phyloP scores from a whole-genome alignment of 306 rosid species.

The Crotalaria pallida region DNA sequence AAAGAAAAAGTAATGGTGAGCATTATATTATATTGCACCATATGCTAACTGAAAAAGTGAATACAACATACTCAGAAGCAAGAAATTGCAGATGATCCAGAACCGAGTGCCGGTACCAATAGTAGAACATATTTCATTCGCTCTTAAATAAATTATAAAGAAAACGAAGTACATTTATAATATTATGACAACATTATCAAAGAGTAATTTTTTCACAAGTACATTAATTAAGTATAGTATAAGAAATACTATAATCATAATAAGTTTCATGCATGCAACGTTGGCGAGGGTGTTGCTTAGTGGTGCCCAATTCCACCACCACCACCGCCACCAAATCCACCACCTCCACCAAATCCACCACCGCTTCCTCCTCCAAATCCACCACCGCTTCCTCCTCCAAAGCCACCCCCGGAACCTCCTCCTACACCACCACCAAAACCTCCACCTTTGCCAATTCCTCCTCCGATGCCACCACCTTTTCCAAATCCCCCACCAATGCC shows the following conservation, averaged over 20 bases:
- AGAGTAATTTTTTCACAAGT: not conserved
- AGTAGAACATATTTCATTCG: not conserved
- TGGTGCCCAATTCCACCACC: constrained; percentile 50
- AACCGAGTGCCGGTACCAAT: too few relatives aligned
- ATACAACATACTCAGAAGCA: too few relatives aligned
- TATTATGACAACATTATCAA: not conserved
- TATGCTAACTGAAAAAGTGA: too few relatives aligned
- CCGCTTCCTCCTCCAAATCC: constrained; percentile 24
- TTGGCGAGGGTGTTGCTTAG: constrained; percentile 19
- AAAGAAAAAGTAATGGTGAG: too few relatives aligned
- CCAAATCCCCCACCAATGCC: constrained; percentile 16
- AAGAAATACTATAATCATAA: not conserved
- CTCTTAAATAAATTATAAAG: not conserved
- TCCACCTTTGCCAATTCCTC: constrained; percentile 12
- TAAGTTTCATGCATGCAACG: constrained; percentile 22
- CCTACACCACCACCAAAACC: constrained; percentile 30
- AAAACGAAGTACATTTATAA: constrained; percentile 1
- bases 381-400: constrained; percentile 31
- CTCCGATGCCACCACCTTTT: constrained; percentile 24
- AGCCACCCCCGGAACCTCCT: constrained; percentile 25
- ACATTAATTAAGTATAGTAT: not conserved
- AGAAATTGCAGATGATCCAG: too few relatives aligned
- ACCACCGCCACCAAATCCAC: not conserved
- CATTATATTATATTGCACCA: too few relatives aligned
- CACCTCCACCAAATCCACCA: not conserved